Base-by-base conservation (phyloP, 148 eudicot species). In the Hydrangea macrophylla region DNA sequence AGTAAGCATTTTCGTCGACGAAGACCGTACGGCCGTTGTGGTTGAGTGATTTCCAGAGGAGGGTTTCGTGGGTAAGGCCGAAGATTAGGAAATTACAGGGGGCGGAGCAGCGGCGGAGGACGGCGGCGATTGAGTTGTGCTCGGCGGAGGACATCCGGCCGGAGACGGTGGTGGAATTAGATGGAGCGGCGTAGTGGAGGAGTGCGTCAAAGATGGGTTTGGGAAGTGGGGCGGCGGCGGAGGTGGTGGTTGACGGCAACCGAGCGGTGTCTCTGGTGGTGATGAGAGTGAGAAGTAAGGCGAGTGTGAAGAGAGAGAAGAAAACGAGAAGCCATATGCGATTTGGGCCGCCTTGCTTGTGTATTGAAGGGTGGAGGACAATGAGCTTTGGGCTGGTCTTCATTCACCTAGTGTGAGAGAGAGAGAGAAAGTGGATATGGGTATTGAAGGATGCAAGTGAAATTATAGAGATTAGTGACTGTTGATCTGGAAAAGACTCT, bases 41-140 rank as follows among this genome's bases (percentile, higher is more conserved):
- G 81, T 93, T 90, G 22, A 93, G 84, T 0, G 90, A 60, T 1
- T 63, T 60, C 96, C 96, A 93, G 33, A 93, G 88, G 36, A 90
- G 88, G 60, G 96, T 82, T 30, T 93, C 98, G 65, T 86, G 89
- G 33, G 89, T 86, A 31, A 93, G 75, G n/a, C 98, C 98, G 73
- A 93, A 93, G 10, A 93, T 58, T 9, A 93, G 89, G 78, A 90
- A 25, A 67, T 85, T 86, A 28, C 90, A 81, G 0, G 75, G 73
- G n/a, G 75, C 23, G 18, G 73, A 2, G 76, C 88, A 79, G 51
- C 63, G 75, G 27, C 78, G 84, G 79, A 90, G 80, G 42, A 79
- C 75, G 64, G 75, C 7, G 64, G 86, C 76, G 64, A 91, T 5
- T 48, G 88, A n/a, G n/a, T 40, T 60, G 60, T 90, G 77, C 59